Percentiles rank a stretch among this genome's conserved stretches.
Conservation (phyloP, 2,329 filamentous ascomycete genomes). For the Aspergillus jensenii region DNA sequence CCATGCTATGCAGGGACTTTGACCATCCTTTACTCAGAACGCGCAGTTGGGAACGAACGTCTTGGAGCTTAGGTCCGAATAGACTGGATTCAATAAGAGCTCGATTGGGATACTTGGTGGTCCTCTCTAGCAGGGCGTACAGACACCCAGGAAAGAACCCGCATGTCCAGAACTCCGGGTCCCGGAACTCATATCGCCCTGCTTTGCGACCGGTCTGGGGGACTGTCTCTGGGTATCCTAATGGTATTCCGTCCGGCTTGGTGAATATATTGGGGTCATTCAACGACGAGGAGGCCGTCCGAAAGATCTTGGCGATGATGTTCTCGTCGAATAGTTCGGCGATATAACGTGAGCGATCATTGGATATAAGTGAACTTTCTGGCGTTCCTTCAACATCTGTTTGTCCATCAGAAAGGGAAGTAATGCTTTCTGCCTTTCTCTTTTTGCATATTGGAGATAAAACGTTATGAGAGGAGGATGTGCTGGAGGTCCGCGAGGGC, state of each 20-base stretch:
- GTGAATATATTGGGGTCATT: not conserved
- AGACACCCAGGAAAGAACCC: slow-evolving; percentile 23
- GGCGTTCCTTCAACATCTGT: not conserved
- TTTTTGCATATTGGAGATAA: not conserved
- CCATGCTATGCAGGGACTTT: slow-evolving; percentile 17
- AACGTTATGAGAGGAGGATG: not conserved
- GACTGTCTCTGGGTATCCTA: slow-evolving; percentile 11
- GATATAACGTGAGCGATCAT: not conserved
- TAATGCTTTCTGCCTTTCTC: not conserved
- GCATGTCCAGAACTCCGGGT: slow-evolving; percentile 25
- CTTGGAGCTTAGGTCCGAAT: not conserved
- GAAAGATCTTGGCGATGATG: slow-evolving; percentile 15
- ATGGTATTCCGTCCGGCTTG: not conserved
- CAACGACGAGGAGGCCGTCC: slow-evolving; percentile 1
- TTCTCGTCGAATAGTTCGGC: slow-evolving; percentile 16
- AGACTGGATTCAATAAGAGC: not conserved
- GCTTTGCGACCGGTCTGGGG: slow-evolving; percentile 14
- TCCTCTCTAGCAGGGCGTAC: slow-evolving; percentile 19
- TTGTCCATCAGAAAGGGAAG: slow-evolving; percentile 2
- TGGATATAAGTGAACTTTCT: not conserved
- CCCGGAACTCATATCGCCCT: slow-evolving; percentile 12
- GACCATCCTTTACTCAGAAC: slow-evolving; percentile 16
- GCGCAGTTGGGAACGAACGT: slow-evolving; percentile 11
- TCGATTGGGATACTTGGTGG: slow-evolving; percentile 4
- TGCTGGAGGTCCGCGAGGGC: not conserved